Evolutionary conservation across 2,329 filamentous ascomycete species (phyloP), one percentile per base, ranked within the genome.

Genomic region (Stemphylium lycopersici): DNA sequence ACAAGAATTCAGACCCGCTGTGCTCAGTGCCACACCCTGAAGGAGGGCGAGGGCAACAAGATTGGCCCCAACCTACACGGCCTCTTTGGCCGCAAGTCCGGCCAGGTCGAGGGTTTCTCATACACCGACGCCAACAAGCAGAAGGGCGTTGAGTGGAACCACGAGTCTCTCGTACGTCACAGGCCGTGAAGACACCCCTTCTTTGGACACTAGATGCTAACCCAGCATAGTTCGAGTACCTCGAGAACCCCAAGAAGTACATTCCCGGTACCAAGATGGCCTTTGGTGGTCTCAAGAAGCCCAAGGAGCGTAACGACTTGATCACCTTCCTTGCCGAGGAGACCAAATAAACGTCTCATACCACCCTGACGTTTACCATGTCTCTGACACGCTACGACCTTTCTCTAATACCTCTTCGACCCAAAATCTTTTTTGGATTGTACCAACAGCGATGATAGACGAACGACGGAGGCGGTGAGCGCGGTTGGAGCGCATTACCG

Each of bases 201-300:
- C 6, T 12, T 5, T 8, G 6, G 12, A 12, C 13, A 22, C 24
- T 10, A 20, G 5, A 31, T 16, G 44, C 66, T 69, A 68, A 65
- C 51, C 36, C 31, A 43, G 11, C 29, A 43, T 71, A 93, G 90
- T 98, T 96, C 82, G 86, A 88, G 68, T 99, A 99, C 88, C 93
- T 99, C 75, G 95, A 99, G 87, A 98, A 98, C 90, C 95, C 95
- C 83, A 99, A 99, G 90, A 98, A 98, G 87, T 99, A 93, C 88
- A 97, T 99, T 67, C 95, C 95, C 70, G 95, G 95, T 71, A 99
- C 95, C 84, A 99, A 98, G 91, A 99, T 99, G 95, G 95, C 95
- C 74, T 99, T 98, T 78, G 95, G 95, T 83, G 95, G 95, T 80
- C 87, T 99, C 77, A 99, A 99, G 93, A 99, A 99, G 91, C 87